Percentiles rank a stretch among this genome's conserved stretches.
These are phyloP conservation scores for Suillus occidentalis DNA, from an alignment of 768 basidiomycete genomes.

Conservation along the genomic window DNA sequence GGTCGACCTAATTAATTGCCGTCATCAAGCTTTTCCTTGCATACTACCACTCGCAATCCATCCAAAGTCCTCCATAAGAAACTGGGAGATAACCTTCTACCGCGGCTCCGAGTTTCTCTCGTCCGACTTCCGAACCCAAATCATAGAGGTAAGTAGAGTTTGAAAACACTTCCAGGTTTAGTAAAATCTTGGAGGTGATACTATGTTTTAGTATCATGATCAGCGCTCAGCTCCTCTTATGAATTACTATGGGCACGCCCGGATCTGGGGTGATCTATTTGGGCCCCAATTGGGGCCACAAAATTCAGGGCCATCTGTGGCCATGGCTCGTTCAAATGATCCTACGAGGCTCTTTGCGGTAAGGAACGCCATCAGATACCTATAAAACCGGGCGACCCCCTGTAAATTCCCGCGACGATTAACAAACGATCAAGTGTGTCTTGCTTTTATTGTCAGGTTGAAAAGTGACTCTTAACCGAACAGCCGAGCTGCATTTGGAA, in stretches of 20 bases:
- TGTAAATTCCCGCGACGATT: conserved; percentile 1
- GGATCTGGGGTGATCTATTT: not conserved
- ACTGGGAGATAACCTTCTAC: not conserved
- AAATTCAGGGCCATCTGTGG: conserved; percentile 3
- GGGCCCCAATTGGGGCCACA: not conserved
- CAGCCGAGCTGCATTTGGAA: not conserved
- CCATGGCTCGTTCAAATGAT: not conserved
- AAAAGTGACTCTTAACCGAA: conserved; percentile 2
- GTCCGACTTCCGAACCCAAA: not conserved
- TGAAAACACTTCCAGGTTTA: not conserved
- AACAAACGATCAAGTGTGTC: not conserved
- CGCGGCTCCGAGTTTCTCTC: conserved; percentile 1
- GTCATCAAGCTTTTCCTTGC: not conserved
- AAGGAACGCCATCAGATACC: conserved; percentile 6
- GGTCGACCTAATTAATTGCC: conserved; percentile 8
- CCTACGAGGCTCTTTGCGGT: not conserved
- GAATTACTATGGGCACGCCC: no score
- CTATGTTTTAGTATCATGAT: not conserved
- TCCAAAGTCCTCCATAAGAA: not conserved
- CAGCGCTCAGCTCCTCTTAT: not conserved
- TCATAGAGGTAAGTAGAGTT: not conserved
- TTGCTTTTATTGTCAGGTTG: not conserved
- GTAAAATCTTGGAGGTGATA: not conserved
- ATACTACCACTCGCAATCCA: no score
- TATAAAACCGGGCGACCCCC: not conserved